phyloP scores from a whole-genome alignment of 345 rosid genomes.

The Physaria fendleri region DNA sequence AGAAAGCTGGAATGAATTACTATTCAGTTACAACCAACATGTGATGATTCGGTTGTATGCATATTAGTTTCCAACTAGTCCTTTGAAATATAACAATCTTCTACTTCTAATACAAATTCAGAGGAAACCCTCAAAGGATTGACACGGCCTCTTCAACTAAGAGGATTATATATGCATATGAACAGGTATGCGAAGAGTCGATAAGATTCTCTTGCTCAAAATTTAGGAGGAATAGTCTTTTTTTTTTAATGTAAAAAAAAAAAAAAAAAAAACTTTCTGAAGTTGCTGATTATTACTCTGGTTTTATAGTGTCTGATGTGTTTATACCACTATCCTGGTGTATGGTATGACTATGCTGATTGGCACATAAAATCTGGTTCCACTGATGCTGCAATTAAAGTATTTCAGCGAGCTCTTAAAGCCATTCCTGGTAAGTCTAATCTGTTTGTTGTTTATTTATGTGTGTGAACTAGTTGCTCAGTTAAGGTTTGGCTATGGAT shows the following conservation, averaged over 20 bases:
- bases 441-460: neutral
- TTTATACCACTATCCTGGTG: slow-evolving; percentile 87
- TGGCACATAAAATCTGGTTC: slow-evolving; percentile 92
- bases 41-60: slow-evolving; percentile 1
- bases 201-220: slow-evolving; percentile 11
- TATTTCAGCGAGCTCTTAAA: slow-evolving; percentile 90
- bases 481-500: slow-evolving; percentile 2
- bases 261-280: too few relatives aligned
- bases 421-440: slow-evolving; percentile 71
- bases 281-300: slow-evolving; percentile 18
- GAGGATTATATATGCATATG: slow-evolving; percentile 76
- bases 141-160: slow-evolving; percentile 66
- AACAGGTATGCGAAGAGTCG: slow-evolving; percentile 56
- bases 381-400: slow-evolving; percentile 81
- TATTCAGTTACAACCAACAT: neutral
- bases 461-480: slow-evolving; percentile 5
- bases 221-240: neutral
- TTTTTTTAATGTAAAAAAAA: too few relatives aligned
- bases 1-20: slow-evolving; percentile 9
- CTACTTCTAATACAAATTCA: slow-evolving; percentile 27
- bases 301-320: slow-evolving; percentile 81
- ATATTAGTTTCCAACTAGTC: neutral
- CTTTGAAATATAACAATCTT: slow-evolving; percentile 1
- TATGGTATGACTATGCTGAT: slow-evolving; percentile 92
- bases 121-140: slow-evolving; percentile 95